phyloP scores from a whole-genome alignment of 139 green algal species.

The Chlorella sp. region DNA sequence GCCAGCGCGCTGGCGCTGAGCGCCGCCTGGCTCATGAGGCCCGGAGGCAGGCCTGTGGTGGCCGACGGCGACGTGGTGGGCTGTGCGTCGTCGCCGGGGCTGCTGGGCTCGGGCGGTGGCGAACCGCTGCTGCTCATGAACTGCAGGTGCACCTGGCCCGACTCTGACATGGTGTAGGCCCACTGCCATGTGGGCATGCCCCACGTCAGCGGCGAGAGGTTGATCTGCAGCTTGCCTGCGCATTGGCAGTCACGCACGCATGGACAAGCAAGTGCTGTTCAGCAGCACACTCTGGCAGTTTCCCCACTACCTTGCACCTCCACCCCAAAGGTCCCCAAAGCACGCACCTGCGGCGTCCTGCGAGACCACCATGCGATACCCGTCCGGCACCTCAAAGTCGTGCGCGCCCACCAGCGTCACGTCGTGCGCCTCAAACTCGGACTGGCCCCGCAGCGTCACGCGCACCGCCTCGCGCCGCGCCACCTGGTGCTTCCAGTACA shows the following conservation, averaged over 20 bases:
- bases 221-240: neutral
- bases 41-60: no score
- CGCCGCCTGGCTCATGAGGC: neutral
- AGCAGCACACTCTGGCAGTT: no score
- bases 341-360: conserved; percentile 9
- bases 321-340: neutral
- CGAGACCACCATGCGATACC: conserved; percentile 63
- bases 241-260: neutral
- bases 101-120: neutral
- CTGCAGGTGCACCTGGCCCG: conserved; percentile 14
- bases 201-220: conserved; percentile 16
- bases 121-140: conserved; percentile 11
- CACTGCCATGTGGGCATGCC: conserved; percentile 50
- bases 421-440: conserved; percentile 86
- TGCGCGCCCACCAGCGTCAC: conserved; percentile 33
- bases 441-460: conserved; percentile 72
- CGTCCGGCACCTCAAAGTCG: conserved; percentile 78
- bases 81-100: neutral
- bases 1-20: neutral
- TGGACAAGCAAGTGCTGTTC: neutral
- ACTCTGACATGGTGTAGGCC: conserved; percentile 36
- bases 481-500: conserved; percentile 82
- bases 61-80: neutral
- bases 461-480: conserved; percentile 48
- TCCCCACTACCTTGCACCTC: no score